Conservation (phyloP, 2,329 filamentous ascomycete species). For the Neonectria sp. region DNA sequence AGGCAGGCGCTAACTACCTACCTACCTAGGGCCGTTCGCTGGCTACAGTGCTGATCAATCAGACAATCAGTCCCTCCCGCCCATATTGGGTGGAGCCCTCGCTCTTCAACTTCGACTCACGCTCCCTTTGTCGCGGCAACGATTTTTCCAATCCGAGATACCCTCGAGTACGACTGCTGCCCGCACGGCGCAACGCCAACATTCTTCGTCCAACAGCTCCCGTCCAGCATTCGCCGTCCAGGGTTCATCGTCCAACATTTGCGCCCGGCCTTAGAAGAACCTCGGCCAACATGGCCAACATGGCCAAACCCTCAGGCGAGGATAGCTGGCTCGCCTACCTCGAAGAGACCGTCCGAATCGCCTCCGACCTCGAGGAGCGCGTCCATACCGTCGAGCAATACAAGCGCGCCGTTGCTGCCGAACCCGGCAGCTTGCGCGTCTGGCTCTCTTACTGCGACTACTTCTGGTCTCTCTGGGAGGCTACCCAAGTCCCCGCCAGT, state of each 20-base stretch:
- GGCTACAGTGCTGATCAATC: conserved; percentile 21
- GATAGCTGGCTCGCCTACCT: conserved; percentile 84
- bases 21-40: neutral
- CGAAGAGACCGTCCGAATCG: conserved; percentile 76
- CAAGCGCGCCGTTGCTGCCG: conserved; percentile 77
- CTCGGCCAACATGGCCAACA: conserved; percentile 49
- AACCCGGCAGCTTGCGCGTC: conserved; percentile 80
- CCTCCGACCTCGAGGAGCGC: conserved; percentile 75
- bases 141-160: neutral
- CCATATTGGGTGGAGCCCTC: conserved; percentile 12
- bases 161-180: neutral
- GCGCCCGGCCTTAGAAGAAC: conserved; percentile 15
- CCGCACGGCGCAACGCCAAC: neutral
- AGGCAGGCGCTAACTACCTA: neutral
- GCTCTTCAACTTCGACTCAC: conserved; percentile 7
- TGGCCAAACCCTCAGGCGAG: conserved; percentile 78
- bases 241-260: neutral
- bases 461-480: conserved; percentile 79
- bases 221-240: neutral
- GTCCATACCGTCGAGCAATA: conserved; percentile 81
- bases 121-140: conserved; percentile 3
- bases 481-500: conserved; percentile 70
- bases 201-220: neutral
- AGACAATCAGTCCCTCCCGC: conserved; percentile 3
- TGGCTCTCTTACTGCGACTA: conserved; percentile 87